Percentiles rank a stretch among this genome's conserved stretches.
Evolutionary conservation across 257 asterid genomes (phyloP).

Genomic region (Nicotiana sylvestris): DNA sequence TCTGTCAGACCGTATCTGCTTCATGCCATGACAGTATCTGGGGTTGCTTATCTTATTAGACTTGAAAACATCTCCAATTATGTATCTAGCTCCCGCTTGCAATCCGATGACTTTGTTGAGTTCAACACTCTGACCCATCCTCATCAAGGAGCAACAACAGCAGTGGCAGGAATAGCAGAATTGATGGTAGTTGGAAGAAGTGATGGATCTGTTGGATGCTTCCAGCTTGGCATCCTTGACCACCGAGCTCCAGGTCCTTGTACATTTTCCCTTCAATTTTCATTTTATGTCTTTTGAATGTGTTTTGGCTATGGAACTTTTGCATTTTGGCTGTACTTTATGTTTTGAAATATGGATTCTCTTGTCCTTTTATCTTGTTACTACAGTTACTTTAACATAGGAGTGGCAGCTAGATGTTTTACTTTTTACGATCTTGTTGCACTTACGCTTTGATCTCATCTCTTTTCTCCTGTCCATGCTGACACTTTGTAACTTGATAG

Average conservation of each 20-base stretch:
- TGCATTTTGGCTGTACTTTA: neutral
- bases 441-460: neutral
- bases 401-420: neutral
- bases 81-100: slow-evolving; percentile 50
- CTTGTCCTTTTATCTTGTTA: neutral
- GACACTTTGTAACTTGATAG: slow-evolving; percentile 29
- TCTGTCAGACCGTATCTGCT: slow-evolving; percentile 45
- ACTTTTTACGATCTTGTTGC: slow-evolving; percentile 7
- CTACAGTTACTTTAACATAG: neutral
- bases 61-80: slow-evolving; percentile 56
- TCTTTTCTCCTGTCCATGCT: slow-evolving; percentile 1
- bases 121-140: slow-evolving; percentile 46
- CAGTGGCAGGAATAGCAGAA: slow-evolving; percentile 62
- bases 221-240: slow-evolving; percentile 67
- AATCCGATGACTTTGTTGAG: slow-evolving; percentile 55
- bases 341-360: neutral
- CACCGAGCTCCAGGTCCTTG: slow-evolving; percentile 55
- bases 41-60: slow-evolving; percentile 71
- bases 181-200: slow-evolving; percentile 67
- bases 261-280: slow-evolving; percentile 11
- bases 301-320: neutral
- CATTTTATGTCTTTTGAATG: slow-evolving; percentile 6
- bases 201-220: slow-evolving; percentile 74
- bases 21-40: slow-evolving; percentile 65
- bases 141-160: slow-evolving; percentile 49